Evolutionary conservation across 108 stramenopile genomes (phyloP).

Genomic region (Fragilaria radians): DNA sequence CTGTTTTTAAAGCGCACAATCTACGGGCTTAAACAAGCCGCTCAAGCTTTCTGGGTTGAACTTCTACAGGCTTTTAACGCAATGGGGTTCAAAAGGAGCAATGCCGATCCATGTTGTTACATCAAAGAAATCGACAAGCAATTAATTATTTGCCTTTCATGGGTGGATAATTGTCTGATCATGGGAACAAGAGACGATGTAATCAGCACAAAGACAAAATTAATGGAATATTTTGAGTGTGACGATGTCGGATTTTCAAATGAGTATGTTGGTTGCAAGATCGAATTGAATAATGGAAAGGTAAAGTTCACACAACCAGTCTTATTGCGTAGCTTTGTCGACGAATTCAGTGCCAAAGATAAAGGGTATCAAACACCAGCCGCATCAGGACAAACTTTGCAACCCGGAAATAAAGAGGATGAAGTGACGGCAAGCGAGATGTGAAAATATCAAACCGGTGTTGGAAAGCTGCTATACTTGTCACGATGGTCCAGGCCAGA

Average conservation of each 20-base stretch:
- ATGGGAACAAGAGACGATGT: slow-evolving; percentile 12
- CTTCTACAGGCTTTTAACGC: slow-evolving; percentile 1
- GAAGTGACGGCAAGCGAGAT: background rate
- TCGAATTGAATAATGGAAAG: slow-evolving; percentile 5
- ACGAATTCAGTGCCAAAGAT: slow-evolving; percentile 14
- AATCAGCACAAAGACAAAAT: background rate
- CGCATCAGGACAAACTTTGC: slow-evolving; percentile 3
- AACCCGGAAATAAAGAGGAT: slow-evolving; percentile 1
- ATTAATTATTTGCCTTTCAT: slow-evolving; percentile 22
- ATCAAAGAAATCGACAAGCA: slow-evolving; percentile 12
- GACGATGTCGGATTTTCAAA: slow-evolving; percentile 18
- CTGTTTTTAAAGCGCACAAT: slow-evolving; percentile 13
- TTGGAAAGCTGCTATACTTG: slow-evolving; percentile 8
- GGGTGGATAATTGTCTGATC: slow-evolving; percentile 34
- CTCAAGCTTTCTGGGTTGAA: slow-evolving; percentile 20
- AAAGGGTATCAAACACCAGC: slow-evolving; percentile 3
- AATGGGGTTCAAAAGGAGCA: no score
- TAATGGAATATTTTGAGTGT: slow-evolving; percentile 19
- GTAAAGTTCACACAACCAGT: slow-evolving; percentile 41
- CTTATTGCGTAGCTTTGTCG: slow-evolving; percentile 23
- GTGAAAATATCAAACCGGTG: background rate
- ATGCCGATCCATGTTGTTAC: slow-evolving; percentile 26
- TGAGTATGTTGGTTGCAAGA: slow-evolving; percentile 40
- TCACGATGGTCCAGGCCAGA: slow-evolving; percentile 1
- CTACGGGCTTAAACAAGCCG: slow-evolving; percentile 35